phyloP scores from a whole-genome alignment of 306 rosid species.

The Pyrus betulifolia region DNA sequence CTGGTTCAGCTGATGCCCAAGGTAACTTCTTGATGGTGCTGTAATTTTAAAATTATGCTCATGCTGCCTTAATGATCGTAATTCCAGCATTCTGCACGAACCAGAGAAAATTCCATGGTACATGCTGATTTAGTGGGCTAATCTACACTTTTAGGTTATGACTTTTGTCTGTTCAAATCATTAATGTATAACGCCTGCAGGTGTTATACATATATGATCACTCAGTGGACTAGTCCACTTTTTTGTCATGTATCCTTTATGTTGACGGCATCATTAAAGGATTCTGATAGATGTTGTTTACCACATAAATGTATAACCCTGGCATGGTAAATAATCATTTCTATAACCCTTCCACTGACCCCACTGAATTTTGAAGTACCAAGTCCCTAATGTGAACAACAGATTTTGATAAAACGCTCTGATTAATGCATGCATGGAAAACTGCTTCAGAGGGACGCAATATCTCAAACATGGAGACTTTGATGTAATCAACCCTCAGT shows the following conservation, averaged over 20 bases:
- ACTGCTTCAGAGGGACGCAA: neutral
- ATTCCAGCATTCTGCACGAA: neutral
- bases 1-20: neutral
- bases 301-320: neutral
- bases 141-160: neutral
- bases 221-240: neutral
- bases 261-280: neutral
- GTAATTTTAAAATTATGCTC: neutral
- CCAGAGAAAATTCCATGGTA: too few relatives aligned
- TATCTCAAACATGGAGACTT: neutral
- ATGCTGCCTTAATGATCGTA: neutral
- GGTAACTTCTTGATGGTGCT: neutral
- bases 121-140: too few relatives aligned
- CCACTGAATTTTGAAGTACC: neutral
- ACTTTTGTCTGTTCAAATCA: neutral
- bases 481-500: neutral
- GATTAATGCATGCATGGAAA: neutral
- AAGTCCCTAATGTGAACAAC: neutral
- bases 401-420: neutral
- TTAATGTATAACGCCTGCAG: neutral
- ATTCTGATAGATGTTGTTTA: neutral
- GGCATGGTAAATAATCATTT: neutral
- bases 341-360: neutral
- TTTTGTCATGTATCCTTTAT: neutral
- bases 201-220: neutral